Evolutionary conservation across 2,329 filamentous ascomycete species (phyloP).

Genomic region (Aschersonia sp.): DNA sequence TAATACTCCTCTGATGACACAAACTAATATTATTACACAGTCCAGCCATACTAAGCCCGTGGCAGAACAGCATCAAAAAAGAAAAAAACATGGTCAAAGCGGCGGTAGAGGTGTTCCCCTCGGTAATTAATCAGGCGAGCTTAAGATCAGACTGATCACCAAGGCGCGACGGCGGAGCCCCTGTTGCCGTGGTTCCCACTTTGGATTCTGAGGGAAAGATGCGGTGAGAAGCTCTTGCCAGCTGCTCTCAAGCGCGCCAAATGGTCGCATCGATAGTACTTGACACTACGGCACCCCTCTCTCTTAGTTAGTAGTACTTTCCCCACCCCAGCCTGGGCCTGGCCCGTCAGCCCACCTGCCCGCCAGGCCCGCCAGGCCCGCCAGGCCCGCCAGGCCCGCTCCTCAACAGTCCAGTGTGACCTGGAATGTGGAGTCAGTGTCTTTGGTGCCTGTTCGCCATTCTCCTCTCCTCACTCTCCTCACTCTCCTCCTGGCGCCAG

Average conservation of each 20-base stretch:
- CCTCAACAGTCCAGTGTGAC: background rate
- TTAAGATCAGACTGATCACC: slow-evolving; percentile 4
- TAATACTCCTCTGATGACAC: no score
- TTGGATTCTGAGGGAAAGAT: background rate
- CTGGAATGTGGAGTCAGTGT: background rate
- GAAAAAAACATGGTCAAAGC: no score
- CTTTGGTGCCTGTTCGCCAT: background rate
- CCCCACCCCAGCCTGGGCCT: background rate
- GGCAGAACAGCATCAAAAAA: no score
- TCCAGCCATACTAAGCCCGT: no score
- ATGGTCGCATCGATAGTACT: background rate
- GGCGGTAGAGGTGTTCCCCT: background rate
- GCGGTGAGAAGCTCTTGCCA: background rate
- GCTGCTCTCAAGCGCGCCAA: background rate
- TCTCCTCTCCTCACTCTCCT: no score
- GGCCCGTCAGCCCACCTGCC: background rate
- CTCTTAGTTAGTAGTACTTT: background rate
- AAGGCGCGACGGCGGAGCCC: background rate
- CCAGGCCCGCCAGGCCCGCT: background rate
- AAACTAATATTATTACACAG: no score
- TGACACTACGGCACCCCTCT: background rate
- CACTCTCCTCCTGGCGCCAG: background rate
- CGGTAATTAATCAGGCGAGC: slow-evolving; percentile 3
- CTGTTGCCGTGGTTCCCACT: background rate
- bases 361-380: no score